Evolutionary conservation across 2,329 filamentous ascomycete genomes (phyloP).

Genomic region (Didymella pomorum): DNA sequence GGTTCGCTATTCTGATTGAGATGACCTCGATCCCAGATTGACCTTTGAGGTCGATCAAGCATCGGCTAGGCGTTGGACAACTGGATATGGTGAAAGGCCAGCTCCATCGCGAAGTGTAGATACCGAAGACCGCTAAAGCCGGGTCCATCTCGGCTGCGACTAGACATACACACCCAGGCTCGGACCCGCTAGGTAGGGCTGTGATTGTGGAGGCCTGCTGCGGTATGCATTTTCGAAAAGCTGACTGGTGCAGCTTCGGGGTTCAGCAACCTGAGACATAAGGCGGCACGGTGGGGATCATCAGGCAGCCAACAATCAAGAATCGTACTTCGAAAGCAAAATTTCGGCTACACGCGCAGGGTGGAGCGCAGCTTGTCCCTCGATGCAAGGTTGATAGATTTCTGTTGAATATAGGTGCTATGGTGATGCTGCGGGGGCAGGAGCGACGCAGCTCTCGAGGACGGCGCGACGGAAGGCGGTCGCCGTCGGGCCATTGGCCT

Average conservation of each 20-base stretch:
- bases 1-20: not conserved
- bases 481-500: not conserved
- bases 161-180: not conserved
- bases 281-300: conserved; percentile 8
- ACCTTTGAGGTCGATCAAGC: not conserved
- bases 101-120: not conserved
- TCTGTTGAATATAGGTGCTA: not conserved
- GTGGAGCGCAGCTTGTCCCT: not conserved
- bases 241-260: conserved; percentile 8
- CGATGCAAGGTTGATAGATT: not conserved
- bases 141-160: not conserved
- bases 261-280: conserved; percentile 9
- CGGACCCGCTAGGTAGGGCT: not conserved
- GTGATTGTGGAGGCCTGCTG: not conserved
- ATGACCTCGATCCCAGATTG: not conserved
- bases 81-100: not conserved
- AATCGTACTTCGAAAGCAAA: not conserved
- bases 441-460: not conserved
- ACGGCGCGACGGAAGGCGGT: not conserved
- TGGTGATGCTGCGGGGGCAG: not conserved
- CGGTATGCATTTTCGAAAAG: conserved; percentile 8
- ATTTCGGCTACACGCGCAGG: not conserved
- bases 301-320: conserved; percentile 7
- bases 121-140: not conserved
- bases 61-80: not conserved